phyloP scores from a whole-genome alignment of 176 grass and related monocot species.

The Areca catechu region DNA sequence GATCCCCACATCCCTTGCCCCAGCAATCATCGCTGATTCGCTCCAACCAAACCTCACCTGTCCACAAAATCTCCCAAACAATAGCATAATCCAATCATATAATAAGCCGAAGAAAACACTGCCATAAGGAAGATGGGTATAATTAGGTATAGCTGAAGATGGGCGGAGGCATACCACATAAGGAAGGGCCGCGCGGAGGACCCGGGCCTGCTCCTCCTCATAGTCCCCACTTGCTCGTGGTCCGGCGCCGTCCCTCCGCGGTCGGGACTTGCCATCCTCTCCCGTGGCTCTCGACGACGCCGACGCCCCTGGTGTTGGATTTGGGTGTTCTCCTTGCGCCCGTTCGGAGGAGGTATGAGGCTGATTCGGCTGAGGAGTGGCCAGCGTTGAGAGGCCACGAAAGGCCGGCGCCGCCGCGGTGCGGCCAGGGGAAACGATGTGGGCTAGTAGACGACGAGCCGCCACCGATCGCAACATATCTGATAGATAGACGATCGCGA shows the following conservation, averaged over 20 bases:
- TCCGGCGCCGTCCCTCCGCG: neutral
- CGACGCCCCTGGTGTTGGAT: too few relatives aligned
- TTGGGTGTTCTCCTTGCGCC: neutral
- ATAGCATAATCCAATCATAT: neutral
- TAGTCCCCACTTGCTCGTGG: conserved; percentile 26
- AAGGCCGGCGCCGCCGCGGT: neutral
- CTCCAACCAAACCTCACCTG: conserved; percentile 88
- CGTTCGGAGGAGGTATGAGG: neutral
- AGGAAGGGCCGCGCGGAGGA: conserved; percentile 74
- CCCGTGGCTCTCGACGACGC: neutral
- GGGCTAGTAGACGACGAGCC: conserved; percentile 5
- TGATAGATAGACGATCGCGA: neutral
- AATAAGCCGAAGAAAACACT: too few relatives aligned
- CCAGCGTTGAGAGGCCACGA: neutral
- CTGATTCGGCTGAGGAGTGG: neutral
- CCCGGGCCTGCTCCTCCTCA: conserved; percentile 67
- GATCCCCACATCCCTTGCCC: conserved; percentile 48
- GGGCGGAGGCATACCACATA: conserved; percentile 43
- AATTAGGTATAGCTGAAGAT: too few relatives aligned
- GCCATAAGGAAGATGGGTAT: too few relatives aligned
- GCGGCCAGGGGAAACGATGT: neutral
- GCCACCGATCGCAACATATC: neutral
- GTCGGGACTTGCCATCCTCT: neutral
- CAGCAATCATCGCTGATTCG: conserved; percentile 76
- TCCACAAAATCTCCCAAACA: neutral